Conservation (phyloP, 257 asterid species). For the Nicotiana paniculata region DNA sequence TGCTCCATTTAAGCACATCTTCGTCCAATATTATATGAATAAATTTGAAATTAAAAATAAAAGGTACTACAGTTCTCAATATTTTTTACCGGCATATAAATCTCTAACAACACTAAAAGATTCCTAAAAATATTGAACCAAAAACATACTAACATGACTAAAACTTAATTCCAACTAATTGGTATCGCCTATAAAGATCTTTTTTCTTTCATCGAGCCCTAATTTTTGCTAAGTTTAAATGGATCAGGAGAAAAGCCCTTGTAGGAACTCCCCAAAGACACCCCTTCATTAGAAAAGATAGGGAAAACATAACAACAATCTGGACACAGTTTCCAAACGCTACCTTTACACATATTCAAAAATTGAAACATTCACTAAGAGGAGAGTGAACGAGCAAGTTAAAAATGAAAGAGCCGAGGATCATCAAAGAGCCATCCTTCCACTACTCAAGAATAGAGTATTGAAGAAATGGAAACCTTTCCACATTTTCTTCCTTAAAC, state of each 20-base stretch:
- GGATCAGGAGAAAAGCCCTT: neutral
- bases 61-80: neutral
- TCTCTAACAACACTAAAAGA: neutral
- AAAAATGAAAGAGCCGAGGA: neutral
- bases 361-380: neutral
- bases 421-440: neutral
- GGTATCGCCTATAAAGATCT: no score
- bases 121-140: neutral
- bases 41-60: no score
- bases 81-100: neutral
- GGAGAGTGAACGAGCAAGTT: neutral
- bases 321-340: no score
- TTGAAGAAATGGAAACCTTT: neutral
- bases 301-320: neutral
- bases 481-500: neutral
- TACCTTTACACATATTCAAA: neutral
- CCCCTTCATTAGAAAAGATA: no score
- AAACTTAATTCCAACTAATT: neutral
- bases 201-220: no score
- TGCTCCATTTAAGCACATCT: neutral
- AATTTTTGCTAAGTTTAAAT: neutral
- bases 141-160: neutral
- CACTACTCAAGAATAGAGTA: neutral
- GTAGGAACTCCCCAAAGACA: neutral
- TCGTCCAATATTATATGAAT: neutral